Evolutionary conservation across 2,329 filamentous ascomycete genomes (phyloP).

Genomic region (Ophiostoma pallidulum): DNA sequence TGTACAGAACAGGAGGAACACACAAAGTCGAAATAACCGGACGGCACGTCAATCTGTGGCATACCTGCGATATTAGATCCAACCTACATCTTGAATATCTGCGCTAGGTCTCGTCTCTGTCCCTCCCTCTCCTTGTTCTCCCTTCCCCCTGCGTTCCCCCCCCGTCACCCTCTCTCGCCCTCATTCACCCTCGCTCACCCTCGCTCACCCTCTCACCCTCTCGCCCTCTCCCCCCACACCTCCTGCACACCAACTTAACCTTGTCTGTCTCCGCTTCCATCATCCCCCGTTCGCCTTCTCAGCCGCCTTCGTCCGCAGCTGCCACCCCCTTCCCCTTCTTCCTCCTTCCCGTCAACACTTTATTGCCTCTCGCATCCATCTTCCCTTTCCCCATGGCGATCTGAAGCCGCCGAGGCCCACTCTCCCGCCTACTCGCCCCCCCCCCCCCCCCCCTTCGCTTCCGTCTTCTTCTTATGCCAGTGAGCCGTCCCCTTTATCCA

Average conservation of each 20-base stretch:
- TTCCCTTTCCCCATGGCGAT: constrained; percentile 22
- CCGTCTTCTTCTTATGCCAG: constrained; percentile 1
- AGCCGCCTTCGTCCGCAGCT: constrained; percentile 1
- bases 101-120: not conserved
- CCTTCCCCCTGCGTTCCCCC: no score
- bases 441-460: not conserved
- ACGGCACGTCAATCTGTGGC: constrained; percentile 4
- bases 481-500: constrained; percentile 14
- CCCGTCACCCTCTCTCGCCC: not conserved
- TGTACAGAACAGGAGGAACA: not conserved
- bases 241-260: not conserved
- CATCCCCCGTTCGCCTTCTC: constrained; percentile 1
- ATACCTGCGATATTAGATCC: constrained; percentile 3
- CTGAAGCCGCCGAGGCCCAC: constrained; percentile 15
- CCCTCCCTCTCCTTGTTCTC: not conserved
- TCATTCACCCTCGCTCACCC: not conserved
- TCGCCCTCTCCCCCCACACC: not conserved
- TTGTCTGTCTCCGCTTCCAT: not conserved
- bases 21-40: constrained; percentile 3
- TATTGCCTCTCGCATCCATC: not conserved
- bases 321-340: not conserved
- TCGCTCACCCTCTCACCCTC: not conserved
- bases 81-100: constrained; percentile 2
- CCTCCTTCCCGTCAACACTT: not conserved
- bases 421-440: not conserved